Conservation (phyloP, 139 green algal genomes). For the Spirogloea muscicola region DNA sequence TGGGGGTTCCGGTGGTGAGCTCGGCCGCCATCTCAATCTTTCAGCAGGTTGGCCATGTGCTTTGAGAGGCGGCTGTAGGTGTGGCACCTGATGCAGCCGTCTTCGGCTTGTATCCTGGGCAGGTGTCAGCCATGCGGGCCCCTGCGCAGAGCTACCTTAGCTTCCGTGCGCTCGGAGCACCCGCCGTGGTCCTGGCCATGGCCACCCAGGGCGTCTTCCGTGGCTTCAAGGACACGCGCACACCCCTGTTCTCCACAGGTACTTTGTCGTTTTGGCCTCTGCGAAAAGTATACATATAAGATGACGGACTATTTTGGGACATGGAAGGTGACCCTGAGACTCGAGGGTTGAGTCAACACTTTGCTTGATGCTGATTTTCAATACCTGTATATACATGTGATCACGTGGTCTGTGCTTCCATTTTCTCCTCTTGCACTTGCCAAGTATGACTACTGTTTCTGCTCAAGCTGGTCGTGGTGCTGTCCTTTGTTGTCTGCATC, state of each 20-base stretch:
- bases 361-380: too few relatives aligned
- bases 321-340: too few relatives aligned
- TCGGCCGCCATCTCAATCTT: not conserved
- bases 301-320: too few relatives aligned
- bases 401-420: too few relatives aligned
- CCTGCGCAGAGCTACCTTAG: conserved; percentile 29
- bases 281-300: too few relatives aligned
- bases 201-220: conserved; percentile 45
- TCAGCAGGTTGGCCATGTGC: not conserved
- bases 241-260: conserved; percentile 44
- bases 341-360: too few relatives aligned
- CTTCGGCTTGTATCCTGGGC: not conserved
- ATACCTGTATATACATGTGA: too few relatives aligned
- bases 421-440: too few relatives aligned
- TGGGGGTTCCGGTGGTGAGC: conserved; percentile 13
- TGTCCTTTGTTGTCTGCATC: too few relatives aligned
- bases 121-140: conserved; percentile 31
- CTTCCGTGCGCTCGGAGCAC: conserved; percentile 39
- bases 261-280: too few relatives aligned
- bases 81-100: not conserved
- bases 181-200: conserved; percentile 37
- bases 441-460: too few relatives aligned
- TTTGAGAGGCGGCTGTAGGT: not conserved
- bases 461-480: too few relatives aligned
- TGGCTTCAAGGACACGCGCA: conserved; percentile 44